Percentiles rank a stretch among this genome's conserved stretches.
Evolutionary conservation across 2,329 filamentous ascomycete species (phyloP).

Genomic region (Fulvia fulva): DNA sequence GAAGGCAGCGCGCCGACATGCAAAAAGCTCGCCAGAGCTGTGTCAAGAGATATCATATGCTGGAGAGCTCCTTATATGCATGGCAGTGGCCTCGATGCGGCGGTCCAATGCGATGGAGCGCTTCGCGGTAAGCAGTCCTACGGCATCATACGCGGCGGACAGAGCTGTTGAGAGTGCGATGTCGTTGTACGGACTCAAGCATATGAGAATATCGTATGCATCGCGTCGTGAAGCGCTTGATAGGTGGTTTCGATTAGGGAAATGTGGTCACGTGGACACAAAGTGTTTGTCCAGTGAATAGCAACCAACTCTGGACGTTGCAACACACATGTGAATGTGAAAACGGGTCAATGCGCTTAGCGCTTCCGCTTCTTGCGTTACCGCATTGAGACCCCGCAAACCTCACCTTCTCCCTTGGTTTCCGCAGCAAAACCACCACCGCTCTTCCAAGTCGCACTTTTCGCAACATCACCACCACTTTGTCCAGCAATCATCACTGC

Average conservation of each 20-base stretch:
- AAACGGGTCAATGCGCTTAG: background rate
- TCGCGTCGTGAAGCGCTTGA: too few relatives aligned
- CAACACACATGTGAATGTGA: background rate
- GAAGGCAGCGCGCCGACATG: too few relatives aligned
- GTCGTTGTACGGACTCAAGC: background rate
- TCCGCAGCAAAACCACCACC: background rate
- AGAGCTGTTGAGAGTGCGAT: background rate
- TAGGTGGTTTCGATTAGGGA: too few relatives aligned
- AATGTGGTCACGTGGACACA: background rate
- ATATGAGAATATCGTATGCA: too few relatives aligned
- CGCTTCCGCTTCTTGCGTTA: background rate
- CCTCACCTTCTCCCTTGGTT: background rate
- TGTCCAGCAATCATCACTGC: too few relatives aligned
- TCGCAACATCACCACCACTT: too few relatives aligned
- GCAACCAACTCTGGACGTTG: background rate
- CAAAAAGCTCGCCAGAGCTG: background rate
- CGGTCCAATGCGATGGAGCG: background rate
- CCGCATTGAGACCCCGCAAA: background rate
- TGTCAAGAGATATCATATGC: background rate
- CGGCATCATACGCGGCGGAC: background rate
- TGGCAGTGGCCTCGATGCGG: background rate
- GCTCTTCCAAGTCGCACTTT: background rate
- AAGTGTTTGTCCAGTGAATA: background rate
- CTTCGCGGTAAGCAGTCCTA: background rate
- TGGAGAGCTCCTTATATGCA: background rate